phyloP scores from a whole-genome alignment of 129 eudicot genomes.

The Lactuca saligna region DNA sequence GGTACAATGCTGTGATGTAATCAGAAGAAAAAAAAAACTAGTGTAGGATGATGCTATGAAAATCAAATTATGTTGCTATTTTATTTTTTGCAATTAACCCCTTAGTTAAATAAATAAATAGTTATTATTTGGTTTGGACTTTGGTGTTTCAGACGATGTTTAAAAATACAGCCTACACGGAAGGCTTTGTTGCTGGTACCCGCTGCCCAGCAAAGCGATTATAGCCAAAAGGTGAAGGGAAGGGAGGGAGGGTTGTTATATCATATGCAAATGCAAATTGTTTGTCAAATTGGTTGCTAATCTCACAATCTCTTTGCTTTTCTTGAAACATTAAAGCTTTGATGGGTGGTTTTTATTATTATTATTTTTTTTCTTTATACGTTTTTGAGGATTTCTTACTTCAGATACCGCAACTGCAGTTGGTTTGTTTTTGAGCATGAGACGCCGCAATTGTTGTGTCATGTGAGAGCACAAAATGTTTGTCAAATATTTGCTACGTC shows the following conservation, averaged over 20 bases:
- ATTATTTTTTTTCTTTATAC: not conserved
- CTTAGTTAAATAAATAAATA: too few species aligned
- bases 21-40: too few species aligned
- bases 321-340: conserved; percentile 1
- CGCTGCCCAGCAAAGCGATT: conserved; percentile 45
- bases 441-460: too few species aligned
- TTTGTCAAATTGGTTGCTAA: conserved; percentile 18
- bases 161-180: conserved; percentile 74
- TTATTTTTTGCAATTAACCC: not conserved
- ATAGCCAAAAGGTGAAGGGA: not conserved
- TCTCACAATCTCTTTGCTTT: conserved; percentile 1
- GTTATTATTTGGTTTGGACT: not conserved
- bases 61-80: not conserved
- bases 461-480: too few species aligned
- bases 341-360: conserved; percentile 4
- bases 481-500: too few species aligned
- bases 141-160: conserved; percentile 60
- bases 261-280: too few species aligned
- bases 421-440: too few species aligned
- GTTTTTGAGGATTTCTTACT: not conserved
- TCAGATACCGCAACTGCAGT: too few species aligned
- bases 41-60: too few species aligned
- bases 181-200: conserved; percentile 76
- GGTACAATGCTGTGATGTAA: too few species aligned
- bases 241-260: too few species aligned